Evolutionary conservation across 768 basidiomycete genomes (phyloP).

Genomic region (Pleurotus platypus): DNA sequence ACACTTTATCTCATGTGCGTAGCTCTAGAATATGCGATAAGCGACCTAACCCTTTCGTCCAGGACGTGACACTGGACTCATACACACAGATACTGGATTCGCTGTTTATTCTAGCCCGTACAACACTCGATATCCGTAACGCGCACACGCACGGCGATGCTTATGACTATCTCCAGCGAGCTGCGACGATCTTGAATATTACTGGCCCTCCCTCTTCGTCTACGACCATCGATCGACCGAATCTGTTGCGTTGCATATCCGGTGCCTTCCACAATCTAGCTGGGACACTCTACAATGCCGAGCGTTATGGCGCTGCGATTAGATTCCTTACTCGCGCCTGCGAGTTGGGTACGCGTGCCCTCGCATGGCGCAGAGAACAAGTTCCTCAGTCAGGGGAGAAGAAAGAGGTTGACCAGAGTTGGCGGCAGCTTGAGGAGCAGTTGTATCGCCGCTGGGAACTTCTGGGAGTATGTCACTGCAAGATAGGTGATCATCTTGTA

Average conservation of each 20-base stretch:
- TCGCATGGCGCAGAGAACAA: slow-evolving; percentile 25
- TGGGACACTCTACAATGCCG: slow-evolving; percentile 65
- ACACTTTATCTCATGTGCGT: slow-evolving; percentile 25
- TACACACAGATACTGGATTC: slow-evolving; percentile 50
- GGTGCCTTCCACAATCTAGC: slow-evolving; percentile 70
- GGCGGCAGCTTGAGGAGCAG: slow-evolving; percentile 61
- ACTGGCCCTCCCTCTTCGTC: slow-evolving; percentile 1
- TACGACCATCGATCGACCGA: slow-evolving; percentile 33
- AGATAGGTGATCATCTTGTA: slow-evolving; percentile 76
- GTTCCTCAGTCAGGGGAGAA: slow-evolving; percentile 20
- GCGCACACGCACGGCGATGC: slow-evolving; percentile 43
- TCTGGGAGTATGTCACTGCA: slow-evolving; percentile 72
- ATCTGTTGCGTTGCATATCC: slow-evolving; percentile 65
- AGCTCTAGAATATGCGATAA: neutral
- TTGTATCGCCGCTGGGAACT: slow-evolving; percentile 77
- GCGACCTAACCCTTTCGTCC: slow-evolving; percentile 8
- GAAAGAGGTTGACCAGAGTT: slow-evolving; percentile 31
- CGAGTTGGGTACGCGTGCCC: slow-evolving; percentile 43
- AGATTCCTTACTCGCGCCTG: slow-evolving; percentile 67
- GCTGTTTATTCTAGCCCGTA: slow-evolving; percentile 50
- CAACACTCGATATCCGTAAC: slow-evolving; percentile 33
- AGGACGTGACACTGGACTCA: slow-evolving; percentile 19
- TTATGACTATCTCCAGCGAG: slow-evolving; percentile 44
- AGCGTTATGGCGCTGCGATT: slow-evolving; percentile 57
- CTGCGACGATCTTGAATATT: slow-evolving; percentile 28